Conservation (phyloP, 1,139 yeast genomes). For the Geotrichum reessii region DNA sequence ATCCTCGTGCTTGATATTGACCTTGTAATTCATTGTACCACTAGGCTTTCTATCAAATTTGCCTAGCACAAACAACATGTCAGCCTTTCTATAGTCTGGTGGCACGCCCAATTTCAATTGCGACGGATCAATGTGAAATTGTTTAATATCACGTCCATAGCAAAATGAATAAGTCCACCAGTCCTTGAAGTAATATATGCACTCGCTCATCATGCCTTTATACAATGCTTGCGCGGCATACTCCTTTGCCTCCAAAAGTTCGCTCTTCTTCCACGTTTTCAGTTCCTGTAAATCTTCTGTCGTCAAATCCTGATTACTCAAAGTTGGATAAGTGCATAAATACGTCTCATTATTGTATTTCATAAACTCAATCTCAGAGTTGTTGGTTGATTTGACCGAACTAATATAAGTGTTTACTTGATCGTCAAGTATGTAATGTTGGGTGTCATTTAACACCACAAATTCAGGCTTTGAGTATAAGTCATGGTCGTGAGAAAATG, state of each 20-base stretch:
- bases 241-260: conserved; percentile 16
- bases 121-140: conserved; percentile 43
- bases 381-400: conserved; percentile 1
- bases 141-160: conserved; percentile 51
- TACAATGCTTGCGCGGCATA: conserved; percentile 30
- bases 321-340: conserved; percentile 9
- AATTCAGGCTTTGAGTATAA: conserved; percentile 12
- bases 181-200: conserved; percentile 40
- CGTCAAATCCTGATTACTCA: neutral
- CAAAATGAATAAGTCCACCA: conserved; percentile 67
- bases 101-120: conserved; percentile 1
- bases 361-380: conserved; percentile 10
- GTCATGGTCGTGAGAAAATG: conserved; percentile 14
- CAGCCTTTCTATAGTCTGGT: conserved; percentile 38
- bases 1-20: conserved; percentile 5
- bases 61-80: conserved; percentile 45
- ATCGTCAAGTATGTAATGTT: conserved; percentile 2
- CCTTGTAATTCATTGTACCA: conserved; percentile 8
- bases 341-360: conserved; percentile 8
- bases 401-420: conserved; percentile 9
- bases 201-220: conserved; percentile 31
- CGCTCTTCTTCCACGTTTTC: conserved; percentile 9
- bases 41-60: conserved; percentile 33
- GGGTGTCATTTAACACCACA: conserved; percentile 8
- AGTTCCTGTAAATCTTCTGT: conserved; percentile 11